These are phyloP conservation scores for Rhizopogon hawkerae DNA, from an alignment of 1,284 basidiomycete species.

Conservation along the genomic window DNA sequence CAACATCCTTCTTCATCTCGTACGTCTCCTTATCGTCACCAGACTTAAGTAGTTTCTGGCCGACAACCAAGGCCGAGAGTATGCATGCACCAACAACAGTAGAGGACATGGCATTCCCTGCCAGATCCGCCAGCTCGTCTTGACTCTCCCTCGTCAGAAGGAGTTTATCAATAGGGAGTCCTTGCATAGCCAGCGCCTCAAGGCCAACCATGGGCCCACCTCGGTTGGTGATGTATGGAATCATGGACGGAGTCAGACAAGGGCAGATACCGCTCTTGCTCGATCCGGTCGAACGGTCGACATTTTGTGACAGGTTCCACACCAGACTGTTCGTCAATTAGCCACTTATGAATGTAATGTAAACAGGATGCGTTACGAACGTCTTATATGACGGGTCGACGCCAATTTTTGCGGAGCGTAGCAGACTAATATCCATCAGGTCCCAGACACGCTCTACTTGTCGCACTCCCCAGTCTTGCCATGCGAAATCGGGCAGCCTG, in stretches of 20 bases:
- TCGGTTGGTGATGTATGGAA: slow-evolving; percentile 91
- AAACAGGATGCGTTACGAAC: slow-evolving; percentile 34
- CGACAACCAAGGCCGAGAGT: slow-evolving; percentile 69
- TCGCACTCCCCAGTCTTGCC: slow-evolving; percentile 87
- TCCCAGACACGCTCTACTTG: slow-evolving; percentile 96
- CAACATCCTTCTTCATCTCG: slow-evolving; percentile 46
- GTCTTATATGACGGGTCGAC: slow-evolving; percentile 84
- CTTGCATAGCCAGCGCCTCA: slow-evolving; percentile 90
- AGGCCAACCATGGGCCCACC: slow-evolving; percentile 94
- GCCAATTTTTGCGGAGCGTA: slow-evolving; percentile 75
- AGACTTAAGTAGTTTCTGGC: slow-evolving; percentile 54
- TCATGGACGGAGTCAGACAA: slow-evolving; percentile 93
- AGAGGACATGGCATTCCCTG: slow-evolving; percentile 95
- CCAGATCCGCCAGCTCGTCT: slow-evolving; percentile 89
- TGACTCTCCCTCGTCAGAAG: slow-evolving; percentile 88
- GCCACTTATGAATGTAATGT: slow-evolving; percentile 11
- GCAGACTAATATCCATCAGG: slow-evolving; percentile 82
- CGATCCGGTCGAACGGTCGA: slow-evolving; percentile 81
- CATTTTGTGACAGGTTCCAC: slow-evolving; percentile 98
- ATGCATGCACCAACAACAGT: slow-evolving; percentile 93
- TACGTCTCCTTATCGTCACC: slow-evolving; percentile 58
- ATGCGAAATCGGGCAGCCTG: slow-evolving; percentile 83
- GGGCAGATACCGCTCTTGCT: slow-evolving; percentile 79
- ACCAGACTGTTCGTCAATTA: slow-evolving; percentile 48
- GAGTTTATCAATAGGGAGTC: slow-evolving; percentile 85